Evolutionary conservation across 129 eudicot species (phyloP).

Genomic region (Pulicaria dysenterica): DNA sequence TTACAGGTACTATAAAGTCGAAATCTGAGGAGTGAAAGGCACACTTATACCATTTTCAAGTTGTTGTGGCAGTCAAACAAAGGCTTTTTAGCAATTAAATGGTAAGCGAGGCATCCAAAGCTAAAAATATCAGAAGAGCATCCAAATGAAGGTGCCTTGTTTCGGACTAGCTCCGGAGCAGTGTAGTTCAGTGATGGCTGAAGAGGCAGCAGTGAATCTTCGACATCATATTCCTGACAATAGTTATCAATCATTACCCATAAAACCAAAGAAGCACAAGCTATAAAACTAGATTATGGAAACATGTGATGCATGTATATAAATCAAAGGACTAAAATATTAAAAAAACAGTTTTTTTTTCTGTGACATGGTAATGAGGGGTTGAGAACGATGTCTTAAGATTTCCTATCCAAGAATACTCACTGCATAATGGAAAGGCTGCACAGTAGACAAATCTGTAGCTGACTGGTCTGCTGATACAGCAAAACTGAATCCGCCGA

Average conservation of each 20-base stretch:
- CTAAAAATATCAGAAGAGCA: slow-evolving; percentile 88
- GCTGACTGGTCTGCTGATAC: slow-evolving; percentile 71
- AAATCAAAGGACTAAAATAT: no score
- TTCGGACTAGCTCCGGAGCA: slow-evolving; percentile 92
- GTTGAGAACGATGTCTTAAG: no score
- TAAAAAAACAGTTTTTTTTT: no score
- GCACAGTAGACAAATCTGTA: slow-evolving; percentile 54
- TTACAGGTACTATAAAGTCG: no score
- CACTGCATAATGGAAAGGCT: slow-evolving; percentile 91
- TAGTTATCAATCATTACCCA: neutral
- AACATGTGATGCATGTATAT: neutral
- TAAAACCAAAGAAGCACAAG: neutral
- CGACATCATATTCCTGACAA: slow-evolving; percentile 91
- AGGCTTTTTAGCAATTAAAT: slow-evolving; percentile 87
- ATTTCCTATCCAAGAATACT: slow-evolving; percentile 28
- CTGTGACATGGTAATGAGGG: no score
- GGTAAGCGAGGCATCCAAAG: slow-evolving; percentile 89
- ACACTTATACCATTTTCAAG: slow-evolving; percentile 77
- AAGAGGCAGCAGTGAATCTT: slow-evolving; percentile 91
- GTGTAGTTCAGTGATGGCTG: slow-evolving; percentile 95
- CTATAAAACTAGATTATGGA: neutral
- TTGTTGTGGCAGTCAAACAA: slow-evolving; percentile 98
- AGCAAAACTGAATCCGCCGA: slow-evolving; percentile 91
- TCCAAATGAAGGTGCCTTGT: slow-evolving; percentile 69
- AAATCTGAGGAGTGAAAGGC: no score